Evolutionary conservation across 345 rosid species (phyloP).

Genomic region (Camelina sativa): DNA sequence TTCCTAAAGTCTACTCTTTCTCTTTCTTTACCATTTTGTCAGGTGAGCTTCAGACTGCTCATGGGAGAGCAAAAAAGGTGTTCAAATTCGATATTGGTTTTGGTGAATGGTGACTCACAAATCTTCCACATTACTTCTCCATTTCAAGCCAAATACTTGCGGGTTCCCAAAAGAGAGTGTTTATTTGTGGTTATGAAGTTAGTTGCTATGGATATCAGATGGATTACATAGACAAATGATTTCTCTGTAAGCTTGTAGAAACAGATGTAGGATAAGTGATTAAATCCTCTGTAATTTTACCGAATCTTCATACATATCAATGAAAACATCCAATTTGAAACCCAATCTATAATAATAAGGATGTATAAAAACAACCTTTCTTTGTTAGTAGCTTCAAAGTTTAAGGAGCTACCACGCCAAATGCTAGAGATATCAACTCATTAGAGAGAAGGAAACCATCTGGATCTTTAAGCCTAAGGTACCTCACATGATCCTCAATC

Average conservation of each 20-base stretch:
- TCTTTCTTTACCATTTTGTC: neutral
- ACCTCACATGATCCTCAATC: constrained; percentile 52
- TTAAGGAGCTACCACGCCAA: constrained; percentile 57
- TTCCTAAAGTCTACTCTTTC: constrained; percentile 3
- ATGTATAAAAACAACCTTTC: constrained; percentile 19
- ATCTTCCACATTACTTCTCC: constrained; percentile 10
- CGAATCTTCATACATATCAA: constrained; percentile 26
- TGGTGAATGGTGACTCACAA: constrained; percentile 14
- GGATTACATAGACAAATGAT: constrained; percentile 15
- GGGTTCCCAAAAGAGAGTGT: constrained; percentile 23
- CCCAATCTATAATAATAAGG: constrained; percentile 5
- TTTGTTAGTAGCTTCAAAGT: constrained; percentile 1
- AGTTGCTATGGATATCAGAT: constrained; percentile 22
- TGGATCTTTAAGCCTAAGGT: constrained; percentile 78
- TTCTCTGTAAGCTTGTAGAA: constrained; percentile 32
- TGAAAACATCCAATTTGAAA: constrained; percentile 2
- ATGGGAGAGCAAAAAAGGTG: constrained; percentile 1
- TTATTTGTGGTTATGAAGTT: constrained; percentile 10
- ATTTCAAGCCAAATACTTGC: constrained; percentile 16
- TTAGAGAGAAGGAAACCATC: constrained; percentile 91
- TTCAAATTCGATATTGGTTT: constrained; percentile 1
- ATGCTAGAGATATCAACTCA: constrained; percentile 80
- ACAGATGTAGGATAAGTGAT: constrained; percentile 35
- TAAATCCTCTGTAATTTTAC: constrained; percentile 25
- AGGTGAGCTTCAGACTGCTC: constrained; percentile 22